Evolutionary conservation across 331 rosid species (phyloP).

Genomic region (Quercus phellos): DNA sequence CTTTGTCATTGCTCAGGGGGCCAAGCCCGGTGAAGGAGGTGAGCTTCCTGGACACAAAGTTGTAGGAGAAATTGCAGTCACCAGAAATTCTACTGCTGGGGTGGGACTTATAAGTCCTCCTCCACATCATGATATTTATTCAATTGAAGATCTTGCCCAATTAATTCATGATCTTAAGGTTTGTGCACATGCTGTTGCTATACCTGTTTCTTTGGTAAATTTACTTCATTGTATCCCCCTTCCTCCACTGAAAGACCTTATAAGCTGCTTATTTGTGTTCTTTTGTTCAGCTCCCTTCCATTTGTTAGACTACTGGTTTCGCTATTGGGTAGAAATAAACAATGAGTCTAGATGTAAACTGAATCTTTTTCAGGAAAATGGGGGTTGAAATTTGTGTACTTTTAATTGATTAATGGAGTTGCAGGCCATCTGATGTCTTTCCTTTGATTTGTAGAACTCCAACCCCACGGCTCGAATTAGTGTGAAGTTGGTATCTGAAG

Average conservation of each 20-base stretch:
- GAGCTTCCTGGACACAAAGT: conserved; percentile 99
- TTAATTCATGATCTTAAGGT: conserved; percentile 94
- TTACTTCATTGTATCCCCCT: not conserved
- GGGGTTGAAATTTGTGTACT: not conserved
- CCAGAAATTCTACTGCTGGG: conserved; percentile 97
- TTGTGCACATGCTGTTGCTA: not conserved
- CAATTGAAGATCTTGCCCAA: conserved; percentile 95
- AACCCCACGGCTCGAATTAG: conserved; percentile 93
- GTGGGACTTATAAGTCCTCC: conserved; percentile 99
- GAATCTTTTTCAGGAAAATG: not conserved
- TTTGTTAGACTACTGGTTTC: not conserved
- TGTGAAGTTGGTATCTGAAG: conserved; percentile 95
- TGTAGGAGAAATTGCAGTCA: conserved; percentile 79
- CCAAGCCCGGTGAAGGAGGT: conserved; percentile 98
- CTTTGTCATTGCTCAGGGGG: conserved; percentile 58
- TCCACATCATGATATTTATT: conserved; percentile 97
- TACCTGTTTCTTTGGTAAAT: not conserved
- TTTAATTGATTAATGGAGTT: not conserved
- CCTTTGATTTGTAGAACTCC: conserved; percentile 52
- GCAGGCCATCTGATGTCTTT: conserved; percentile 4
- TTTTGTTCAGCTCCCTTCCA: not conserved
- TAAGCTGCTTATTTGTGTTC: not conserved
- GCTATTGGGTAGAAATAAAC: not conserved
- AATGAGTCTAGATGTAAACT: too few relatives aligned
- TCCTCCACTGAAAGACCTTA: not conserved